Evolutionary conservation across 2,329 filamentous ascomycete species (phyloP).

Genomic region (Talaromyces marneffei): DNA sequence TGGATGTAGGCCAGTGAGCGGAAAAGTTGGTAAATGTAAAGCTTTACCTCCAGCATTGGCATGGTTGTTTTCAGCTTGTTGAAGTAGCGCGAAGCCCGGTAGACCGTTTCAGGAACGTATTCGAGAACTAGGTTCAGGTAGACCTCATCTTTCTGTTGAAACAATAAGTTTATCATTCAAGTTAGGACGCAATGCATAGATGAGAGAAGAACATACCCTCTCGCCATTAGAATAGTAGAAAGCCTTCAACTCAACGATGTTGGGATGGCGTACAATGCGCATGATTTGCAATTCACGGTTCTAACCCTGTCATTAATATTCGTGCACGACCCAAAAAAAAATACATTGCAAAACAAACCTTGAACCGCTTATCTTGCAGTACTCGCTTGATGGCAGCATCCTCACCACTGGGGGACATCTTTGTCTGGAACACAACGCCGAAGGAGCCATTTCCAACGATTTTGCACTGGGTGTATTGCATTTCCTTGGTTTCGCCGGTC

Average conservation of each 20-base stretch:
- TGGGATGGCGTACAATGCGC: constrained; percentile 97
- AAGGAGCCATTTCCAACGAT: constrained; percentile 99
- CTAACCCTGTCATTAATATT: constrained; percentile 47
- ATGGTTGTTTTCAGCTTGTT: constrained; percentile 99
- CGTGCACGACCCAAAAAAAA: not conserved
- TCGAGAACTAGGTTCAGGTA: constrained; percentile 98
- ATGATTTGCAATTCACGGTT: constrained; percentile 99
- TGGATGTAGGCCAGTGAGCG: constrained; percentile 97
- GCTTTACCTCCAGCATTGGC: constrained; percentile 97
- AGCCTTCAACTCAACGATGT: constrained; percentile 97
- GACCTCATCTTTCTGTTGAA: constrained; percentile 81
- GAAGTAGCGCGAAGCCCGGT: constrained; percentile 96
- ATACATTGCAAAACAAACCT: constrained; percentile 53
- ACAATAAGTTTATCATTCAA: constrained; percentile 5
- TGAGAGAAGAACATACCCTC: constrained; percentile 57
- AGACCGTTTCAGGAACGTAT: constrained; percentile 96
- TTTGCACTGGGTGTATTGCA: constrained; percentile 99
- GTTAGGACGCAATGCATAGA: not conserved
- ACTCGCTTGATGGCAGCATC: constrained; percentile 99
- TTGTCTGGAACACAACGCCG: constrained; percentile 97
- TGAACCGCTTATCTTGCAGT: constrained; percentile 98
- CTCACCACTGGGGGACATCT: constrained; percentile 94
- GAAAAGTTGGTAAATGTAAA: constrained; percentile 99
- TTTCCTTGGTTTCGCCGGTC: constrained; percentile 90
- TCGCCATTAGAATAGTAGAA: constrained; percentile 99